phyloP scores from a whole-genome alignment of 2,329 filamentous ascomycete species.

The Teratosphaeria destructans region DNA sequence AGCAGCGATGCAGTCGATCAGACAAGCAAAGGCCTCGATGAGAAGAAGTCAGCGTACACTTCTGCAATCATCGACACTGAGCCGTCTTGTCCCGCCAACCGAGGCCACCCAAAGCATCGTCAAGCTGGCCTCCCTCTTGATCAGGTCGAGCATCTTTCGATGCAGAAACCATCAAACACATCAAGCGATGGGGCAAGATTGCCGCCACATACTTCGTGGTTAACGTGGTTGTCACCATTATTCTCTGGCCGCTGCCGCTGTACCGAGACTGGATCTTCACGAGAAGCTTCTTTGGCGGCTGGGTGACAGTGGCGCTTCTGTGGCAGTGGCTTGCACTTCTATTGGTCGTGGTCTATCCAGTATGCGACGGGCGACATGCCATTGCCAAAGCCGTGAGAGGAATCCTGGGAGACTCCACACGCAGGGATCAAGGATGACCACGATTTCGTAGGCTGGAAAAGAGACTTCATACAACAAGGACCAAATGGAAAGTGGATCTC shows the following conservation, averaged over 20 bases:
- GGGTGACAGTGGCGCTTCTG: slow-evolving; percentile 35
- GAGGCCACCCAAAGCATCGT: background rate
- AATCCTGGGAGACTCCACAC: slow-evolving; percentile 2
- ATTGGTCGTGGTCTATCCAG: slow-evolving; percentile 37
- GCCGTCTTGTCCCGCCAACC: background rate
- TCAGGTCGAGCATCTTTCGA: slow-evolving; percentile 35
- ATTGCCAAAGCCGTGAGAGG: slow-evolving; percentile 26
- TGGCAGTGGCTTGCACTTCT: slow-evolving; percentile 41
- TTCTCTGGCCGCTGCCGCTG: slow-evolving; percentile 41
- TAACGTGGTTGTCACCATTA: slow-evolving; percentile 36
- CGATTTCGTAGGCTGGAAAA: background rate
- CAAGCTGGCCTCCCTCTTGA: slow-evolving; percentile 20
- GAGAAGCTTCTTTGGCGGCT: slow-evolving; percentile 36
- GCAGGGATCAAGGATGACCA: background rate
- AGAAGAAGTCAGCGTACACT: background rate
- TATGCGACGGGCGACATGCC: slow-evolving; percentile 37
- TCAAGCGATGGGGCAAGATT: slow-evolving; percentile 19
- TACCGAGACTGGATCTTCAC: slow-evolving; percentile 42
- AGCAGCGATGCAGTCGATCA: background rate
- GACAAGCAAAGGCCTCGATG: background rate
- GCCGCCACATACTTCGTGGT: slow-evolving; percentile 32
- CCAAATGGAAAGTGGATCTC: too few species aligned
- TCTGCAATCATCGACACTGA: background rate
- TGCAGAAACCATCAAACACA: slow-evolving; percentile 15
- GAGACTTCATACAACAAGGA: too few species aligned